Percentiles rank a stretch among this genome's conserved stretches.
Evolutionary conservation across 2,329 filamentous ascomycete genomes (phyloP).

Genomic region (Epichloe typhina): DNA sequence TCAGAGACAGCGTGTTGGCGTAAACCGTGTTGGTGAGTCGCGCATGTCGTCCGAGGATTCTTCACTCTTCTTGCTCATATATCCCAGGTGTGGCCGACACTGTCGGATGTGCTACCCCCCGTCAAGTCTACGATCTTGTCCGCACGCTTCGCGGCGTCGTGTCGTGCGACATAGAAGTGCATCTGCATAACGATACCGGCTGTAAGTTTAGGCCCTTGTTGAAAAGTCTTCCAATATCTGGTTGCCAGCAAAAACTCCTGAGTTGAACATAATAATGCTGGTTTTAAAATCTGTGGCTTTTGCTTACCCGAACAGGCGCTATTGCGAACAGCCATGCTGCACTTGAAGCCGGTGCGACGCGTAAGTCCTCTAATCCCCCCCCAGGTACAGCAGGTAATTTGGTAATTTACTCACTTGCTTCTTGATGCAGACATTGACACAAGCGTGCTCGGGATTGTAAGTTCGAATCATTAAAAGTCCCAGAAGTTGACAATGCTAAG

Average conservation of each 20-base stretch:
- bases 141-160: conserved; percentile 51
- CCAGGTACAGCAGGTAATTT: neutral
- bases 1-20: neutral
- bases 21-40: neutral
- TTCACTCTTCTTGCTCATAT: neutral
- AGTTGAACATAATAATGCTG: too few relatives aligned
- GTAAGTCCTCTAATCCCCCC: neutral
- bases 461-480: neutral
- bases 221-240: neutral
- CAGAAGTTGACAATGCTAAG: neutral
- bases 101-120: conserved; percentile 68
- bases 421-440: conserved; percentile 5
- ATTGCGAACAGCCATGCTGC: conserved; percentile 82
- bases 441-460: conserved; percentile 5
- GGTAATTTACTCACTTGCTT: neutral
- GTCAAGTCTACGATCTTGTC: conserved; percentile 81
- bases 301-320: conserved; percentile 39
- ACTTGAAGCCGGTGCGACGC: conserved; percentile 73
- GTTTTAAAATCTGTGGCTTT: neutral
- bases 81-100: conserved; percentile 64
- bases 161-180: conserved; percentile 65
- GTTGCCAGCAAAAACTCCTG: too few relatives aligned
- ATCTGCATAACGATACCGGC: conserved; percentile 34
- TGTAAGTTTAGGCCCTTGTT: neutral
- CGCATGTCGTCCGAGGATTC: neutral